These are phyloP conservation scores for Strobilomyces dryophilus DNA, from an alignment of 768 basidiomycete genomes.

Conservation along the genomic window DNA sequence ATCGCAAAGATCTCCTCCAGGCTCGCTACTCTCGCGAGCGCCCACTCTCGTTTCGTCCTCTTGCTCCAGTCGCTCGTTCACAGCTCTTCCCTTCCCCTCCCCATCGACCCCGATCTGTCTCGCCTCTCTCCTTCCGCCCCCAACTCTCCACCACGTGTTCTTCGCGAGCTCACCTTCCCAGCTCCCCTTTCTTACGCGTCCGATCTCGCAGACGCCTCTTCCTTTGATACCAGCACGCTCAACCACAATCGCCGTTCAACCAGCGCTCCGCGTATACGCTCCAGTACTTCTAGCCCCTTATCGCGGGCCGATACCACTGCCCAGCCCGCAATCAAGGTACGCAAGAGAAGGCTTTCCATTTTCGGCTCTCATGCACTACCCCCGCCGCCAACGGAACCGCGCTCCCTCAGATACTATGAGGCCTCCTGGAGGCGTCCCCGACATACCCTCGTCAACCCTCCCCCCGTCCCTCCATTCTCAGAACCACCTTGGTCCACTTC, in stretches of 20 bases:
- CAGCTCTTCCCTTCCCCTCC: slow-evolving; percentile 47
- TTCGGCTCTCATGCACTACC: slow-evolving; percentile 38
- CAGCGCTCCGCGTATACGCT: slow-evolving; percentile 3
- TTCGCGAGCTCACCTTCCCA: slow-evolving; percentile 67
- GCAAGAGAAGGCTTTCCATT: slow-evolving; percentile 31
- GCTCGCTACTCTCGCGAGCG: slow-evolving; percentile 48
- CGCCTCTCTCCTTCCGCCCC: slow-evolving; percentile 3
- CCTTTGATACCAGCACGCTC: slow-evolving; percentile 3
- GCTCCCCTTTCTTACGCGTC: slow-evolving; percentile 57
- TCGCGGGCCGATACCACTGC: slow-evolving; percentile 14
- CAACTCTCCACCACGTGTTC: slow-evolving; percentile 27
- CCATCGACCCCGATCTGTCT: slow-evolving; percentile 40
- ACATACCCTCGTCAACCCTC: not conserved
- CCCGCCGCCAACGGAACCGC: slow-evolving; percentile 46
- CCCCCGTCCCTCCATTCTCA: slow-evolving; percentile 17
- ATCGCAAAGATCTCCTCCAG: slow-evolving; percentile 25
- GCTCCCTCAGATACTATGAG: slow-evolving; percentile 43
- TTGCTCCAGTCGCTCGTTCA: slow-evolving; percentile 70
- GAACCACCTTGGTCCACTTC: slow-evolving; percentile 23
- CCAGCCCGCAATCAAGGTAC: slow-evolving; percentile 14
- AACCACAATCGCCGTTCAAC: slow-evolving; percentile 4
- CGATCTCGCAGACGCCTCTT: slow-evolving; percentile 12
- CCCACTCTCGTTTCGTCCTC: slow-evolving; percentile 73
- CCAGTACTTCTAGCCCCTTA: slow-evolving; percentile 18
- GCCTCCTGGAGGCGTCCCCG: slow-evolving; percentile 44